Evolutionary conservation across 352 stramenopile species (phyloP).

Genomic region (Aphanomyces cochlioides): DNA sequence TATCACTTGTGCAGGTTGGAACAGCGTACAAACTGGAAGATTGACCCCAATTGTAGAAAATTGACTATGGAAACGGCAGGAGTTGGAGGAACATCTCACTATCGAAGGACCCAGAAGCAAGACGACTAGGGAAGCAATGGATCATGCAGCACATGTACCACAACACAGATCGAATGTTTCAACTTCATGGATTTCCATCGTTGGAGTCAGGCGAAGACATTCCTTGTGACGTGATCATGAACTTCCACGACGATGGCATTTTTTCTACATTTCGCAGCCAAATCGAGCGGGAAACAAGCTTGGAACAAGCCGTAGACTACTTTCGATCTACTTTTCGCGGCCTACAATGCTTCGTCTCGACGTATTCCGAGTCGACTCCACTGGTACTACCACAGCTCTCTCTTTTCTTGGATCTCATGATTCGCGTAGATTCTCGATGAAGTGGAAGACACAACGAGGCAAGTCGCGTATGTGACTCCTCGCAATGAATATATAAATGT

Average conservation of each 20-base stretch:
- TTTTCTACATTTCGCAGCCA: not conserved
- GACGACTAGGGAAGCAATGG: conserved; percentile 21
- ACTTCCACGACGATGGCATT: not conserved
- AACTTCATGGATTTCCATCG: conserved; percentile 1
- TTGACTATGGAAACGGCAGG: not conserved
- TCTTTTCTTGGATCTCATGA: not conserved
- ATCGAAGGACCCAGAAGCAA: not conserved
- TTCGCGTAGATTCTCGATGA: not conserved
- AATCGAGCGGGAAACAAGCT: not conserved
- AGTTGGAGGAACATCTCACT: conserved; percentile 19
- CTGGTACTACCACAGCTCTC: not conserved
- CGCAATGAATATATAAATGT: not conserved
- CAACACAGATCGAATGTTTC: conserved; percentile 19
- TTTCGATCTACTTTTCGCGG: not conserved
- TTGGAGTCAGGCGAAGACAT: not conserved
- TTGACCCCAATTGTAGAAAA: not conserved
- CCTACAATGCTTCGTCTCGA: not conserved
- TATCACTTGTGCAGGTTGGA: not conserved
- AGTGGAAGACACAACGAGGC: not conserved
- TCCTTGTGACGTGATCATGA: not conserved
- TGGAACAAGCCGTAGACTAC: not conserved
- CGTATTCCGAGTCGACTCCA: not conserved
- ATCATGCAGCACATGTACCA: conserved; percentile 14
- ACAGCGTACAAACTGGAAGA: not conserved
- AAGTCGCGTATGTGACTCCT: not conserved